Conservation (phyloP, 768 basidiomycete species). For the Cubamyces lactineus region DNA sequence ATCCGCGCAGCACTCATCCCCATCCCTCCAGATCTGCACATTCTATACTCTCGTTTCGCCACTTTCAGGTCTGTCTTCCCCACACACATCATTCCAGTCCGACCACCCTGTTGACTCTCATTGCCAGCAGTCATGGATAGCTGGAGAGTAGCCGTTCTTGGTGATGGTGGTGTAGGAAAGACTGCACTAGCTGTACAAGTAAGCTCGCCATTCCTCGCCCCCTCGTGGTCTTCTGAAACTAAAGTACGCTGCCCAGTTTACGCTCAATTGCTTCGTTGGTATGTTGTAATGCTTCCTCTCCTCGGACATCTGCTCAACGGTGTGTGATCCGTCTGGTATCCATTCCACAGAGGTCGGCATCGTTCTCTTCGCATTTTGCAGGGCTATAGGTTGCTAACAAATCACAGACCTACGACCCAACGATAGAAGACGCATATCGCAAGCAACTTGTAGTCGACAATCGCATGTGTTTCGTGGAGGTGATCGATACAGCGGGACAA, state of each 20-base stretch:
- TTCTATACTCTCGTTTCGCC: conserved; percentile 28
- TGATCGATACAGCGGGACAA: conserved; percentile 97
- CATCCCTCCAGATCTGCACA: conserved; percentile 29
- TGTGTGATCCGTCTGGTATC: conserved; percentile 14
- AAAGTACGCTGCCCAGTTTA: conserved; percentile 61
- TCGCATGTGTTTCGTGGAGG: conserved; percentile 93
- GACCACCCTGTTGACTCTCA: conserved; percentile 1
- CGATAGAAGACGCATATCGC: conserved; percentile 97
- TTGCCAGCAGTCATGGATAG: conserved; percentile 71
- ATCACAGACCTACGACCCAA: conserved; percentile 90
- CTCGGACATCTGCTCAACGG: conserved; percentile 4
- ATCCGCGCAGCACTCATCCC: conserved; percentile 15
- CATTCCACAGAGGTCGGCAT: conserved; percentile 22
- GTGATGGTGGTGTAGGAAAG: conserved; percentile 97
- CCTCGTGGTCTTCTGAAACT: conserved; percentile 5
- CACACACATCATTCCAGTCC: not conserved
- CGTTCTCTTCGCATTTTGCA: not conserved
- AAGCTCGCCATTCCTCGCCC: conserved; percentile 30
- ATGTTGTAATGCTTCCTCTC: conserved; percentile 27
- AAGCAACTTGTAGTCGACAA: conserved; percentile 95
- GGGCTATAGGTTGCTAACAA: conserved; percentile 12
- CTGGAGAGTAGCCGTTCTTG: conserved; percentile 94
- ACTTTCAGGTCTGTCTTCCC: conserved; percentile 27
- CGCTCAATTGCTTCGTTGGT: conserved; percentile 96
- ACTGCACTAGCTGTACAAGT: conserved; percentile 96